These are phyloP conservation scores for Rhodotorula glutinis DNA, from an alignment of 1,284 basidiomycete species.

Conservation along the genomic window DNA sequence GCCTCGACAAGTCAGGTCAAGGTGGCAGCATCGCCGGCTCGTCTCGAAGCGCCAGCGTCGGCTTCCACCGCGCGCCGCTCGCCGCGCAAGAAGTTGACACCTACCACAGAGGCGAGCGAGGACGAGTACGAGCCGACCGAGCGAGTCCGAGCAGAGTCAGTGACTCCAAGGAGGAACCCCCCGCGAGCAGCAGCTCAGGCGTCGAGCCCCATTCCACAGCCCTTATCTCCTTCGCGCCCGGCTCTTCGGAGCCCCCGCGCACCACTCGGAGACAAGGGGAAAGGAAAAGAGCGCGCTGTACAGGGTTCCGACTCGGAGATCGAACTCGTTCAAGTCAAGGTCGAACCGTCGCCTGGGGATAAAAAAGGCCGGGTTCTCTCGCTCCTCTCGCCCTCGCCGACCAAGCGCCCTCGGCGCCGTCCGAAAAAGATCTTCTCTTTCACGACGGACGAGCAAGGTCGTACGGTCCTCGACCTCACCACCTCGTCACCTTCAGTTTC, in stretches of 20 bases:
- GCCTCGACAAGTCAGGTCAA: too few species aligned
- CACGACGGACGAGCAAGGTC: not conserved
- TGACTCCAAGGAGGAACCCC: not conserved
- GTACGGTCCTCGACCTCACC: conserved; percentile 13
- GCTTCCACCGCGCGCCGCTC: not conserved
- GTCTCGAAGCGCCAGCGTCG: too few species aligned
- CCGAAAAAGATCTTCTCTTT: not conserved
- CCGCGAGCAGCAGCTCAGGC: not conserved
- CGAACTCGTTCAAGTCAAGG: not conserved
- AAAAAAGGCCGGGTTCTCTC: not conserved
- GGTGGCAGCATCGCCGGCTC: too few species aligned
- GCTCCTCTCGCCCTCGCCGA: conserved; percentile 3
- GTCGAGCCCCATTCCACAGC: not conserved
- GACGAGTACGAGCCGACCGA: not conserved
- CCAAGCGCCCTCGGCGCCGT: not conserved
- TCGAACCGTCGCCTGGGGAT: not conserved
- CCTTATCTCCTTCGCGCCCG: too few species aligned
- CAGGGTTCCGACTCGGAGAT: not conserved
- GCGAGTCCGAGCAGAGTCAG: not conserved
- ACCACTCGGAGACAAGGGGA: not conserved
- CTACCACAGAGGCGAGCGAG: not conserved
- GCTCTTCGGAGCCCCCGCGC: too few species aligned
- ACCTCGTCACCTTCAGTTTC: not conserved
- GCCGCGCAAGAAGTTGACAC: not conserved
- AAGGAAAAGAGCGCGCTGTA: not conserved